These are phyloP conservation scores for Hypoxylon trugodes DNA, from an alignment of 495 filamentous ascomycete species.

Conservation along the genomic window DNA sequence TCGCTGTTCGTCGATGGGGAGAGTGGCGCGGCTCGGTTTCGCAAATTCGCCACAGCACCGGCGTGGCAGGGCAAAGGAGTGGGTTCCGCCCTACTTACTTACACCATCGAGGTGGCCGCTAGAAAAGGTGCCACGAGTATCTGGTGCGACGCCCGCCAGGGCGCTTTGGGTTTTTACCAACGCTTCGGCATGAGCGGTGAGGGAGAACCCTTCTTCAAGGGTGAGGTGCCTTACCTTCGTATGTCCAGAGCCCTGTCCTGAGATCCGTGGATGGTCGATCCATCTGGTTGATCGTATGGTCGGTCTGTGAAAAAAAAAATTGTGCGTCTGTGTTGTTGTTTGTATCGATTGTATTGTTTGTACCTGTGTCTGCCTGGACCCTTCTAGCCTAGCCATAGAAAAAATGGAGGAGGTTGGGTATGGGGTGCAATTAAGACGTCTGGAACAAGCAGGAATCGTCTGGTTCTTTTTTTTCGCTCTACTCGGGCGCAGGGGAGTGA, in stretches of 20 bases:
- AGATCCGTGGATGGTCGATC: too few relatives aligned
- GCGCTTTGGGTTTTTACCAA: constrained; percentile 35
- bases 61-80: constrained; percentile 38
- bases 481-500: constrained; percentile 18
- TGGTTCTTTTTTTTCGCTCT: background rate
- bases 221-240: constrained; percentile 35
- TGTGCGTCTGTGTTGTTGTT: background rate
- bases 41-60: constrained; percentile 36
- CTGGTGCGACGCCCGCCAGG: constrained; percentile 39
- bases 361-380: background rate
- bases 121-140: constrained; percentile 33
- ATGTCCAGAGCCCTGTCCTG: constrained; percentile 28
- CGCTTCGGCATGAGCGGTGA: constrained; percentile 38
- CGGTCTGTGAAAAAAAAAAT: background rate
- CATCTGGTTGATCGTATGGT: too few relatives aligned
- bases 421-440: constrained; percentile 20
- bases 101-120: constrained; percentile 32
- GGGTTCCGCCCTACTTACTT: constrained; percentile 26
- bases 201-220: constrained; percentile 31
- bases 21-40: constrained; percentile 32
- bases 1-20: constrained; percentile 33
- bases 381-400: too few relatives aligned
- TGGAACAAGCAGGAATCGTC: background rate
- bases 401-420: background rate
- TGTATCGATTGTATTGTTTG: background rate